Conservation (phyloP, 805 yeast species). For the Starmerella cellae region DNA sequence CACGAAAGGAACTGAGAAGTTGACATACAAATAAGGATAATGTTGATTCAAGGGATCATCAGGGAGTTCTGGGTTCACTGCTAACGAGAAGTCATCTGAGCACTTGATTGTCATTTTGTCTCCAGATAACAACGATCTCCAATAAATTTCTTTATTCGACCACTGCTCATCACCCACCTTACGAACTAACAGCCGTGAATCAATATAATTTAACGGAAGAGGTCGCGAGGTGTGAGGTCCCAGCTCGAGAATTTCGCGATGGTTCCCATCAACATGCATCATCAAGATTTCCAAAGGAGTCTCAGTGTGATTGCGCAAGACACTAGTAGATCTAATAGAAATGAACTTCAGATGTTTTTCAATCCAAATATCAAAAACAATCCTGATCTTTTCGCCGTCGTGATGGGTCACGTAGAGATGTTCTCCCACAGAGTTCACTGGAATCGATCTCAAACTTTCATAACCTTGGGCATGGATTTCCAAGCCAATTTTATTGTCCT, state of each 20-base stretch:
- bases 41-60: slow-evolving; percentile 59
- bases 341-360: slow-evolving; percentile 68
- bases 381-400: slow-evolving; percentile 37
- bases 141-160: slow-evolving; percentile 49
- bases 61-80: slow-evolving; percentile 22
- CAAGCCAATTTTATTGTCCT: slow-evolving; percentile 49
- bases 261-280: slow-evolving; percentile 23
- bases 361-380: slow-evolving; percentile 57
- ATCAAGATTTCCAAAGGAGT: slow-evolving; percentile 35
- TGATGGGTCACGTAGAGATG: slow-evolving; percentile 45
- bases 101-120: slow-evolving; percentile 43
- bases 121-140: slow-evolving; percentile 50
- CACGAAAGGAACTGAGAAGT: slow-evolving; percentile 73
- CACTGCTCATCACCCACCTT: slow-evolving; percentile 56
- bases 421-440: slow-evolving; percentile 75
- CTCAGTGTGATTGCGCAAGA: slow-evolving; percentile 53
- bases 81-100: slow-evolving; percentile 21
- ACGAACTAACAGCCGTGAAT: slow-evolving; percentile 42
- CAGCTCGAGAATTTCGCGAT: slow-evolving; percentile 31
- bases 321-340: slow-evolving; percentile 61
- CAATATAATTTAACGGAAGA: slow-evolving; percentile 57
- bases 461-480: slow-evolving; percentile 42
- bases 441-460: slow-evolving; percentile 40
- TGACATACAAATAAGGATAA: slow-evolving; percentile 73
- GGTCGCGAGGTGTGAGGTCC: slow-evolving; percentile 48